Percentiles rank a stretch among this genome's conserved stretches.
Conservation (phyloP, 164 flowering plant genomes). For the Stephania japonica region DNA sequence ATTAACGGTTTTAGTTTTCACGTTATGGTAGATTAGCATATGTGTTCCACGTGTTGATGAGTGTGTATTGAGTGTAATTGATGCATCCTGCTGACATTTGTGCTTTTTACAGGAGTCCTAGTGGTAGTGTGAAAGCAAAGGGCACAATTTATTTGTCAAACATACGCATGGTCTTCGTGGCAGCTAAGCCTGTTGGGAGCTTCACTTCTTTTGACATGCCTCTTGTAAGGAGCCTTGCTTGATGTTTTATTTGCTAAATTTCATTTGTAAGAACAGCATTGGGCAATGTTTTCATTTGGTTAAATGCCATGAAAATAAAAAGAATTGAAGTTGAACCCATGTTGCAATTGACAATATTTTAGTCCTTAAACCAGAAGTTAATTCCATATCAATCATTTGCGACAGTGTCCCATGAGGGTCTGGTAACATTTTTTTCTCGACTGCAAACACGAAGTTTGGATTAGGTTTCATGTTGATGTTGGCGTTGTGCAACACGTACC, state of each 20-base stretch:
- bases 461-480: too few species aligned
- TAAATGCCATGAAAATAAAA: background rate
- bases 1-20: background rate
- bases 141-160: constrained; percentile 87
- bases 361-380: background rate
- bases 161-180: constrained; percentile 85
- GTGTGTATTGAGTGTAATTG: background rate
- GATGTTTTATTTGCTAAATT: background rate
- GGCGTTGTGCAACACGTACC: too few species aligned
- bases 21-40: background rate
- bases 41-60: background rate
- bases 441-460: too few species aligned
- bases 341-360: background rate
- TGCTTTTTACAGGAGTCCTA: constrained; percentile 31
- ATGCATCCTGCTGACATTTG: background rate
- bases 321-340: background rate
- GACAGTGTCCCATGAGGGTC: background rate
- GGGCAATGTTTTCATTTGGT: background rate
- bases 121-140: constrained; percentile 61
- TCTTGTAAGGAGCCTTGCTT: constrained; percentile 33
- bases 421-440: background rate
- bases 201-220: constrained; percentile 80
- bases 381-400: background rate
- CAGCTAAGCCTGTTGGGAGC: constrained; percentile 56
- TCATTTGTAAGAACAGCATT: background rate